Percentiles rank a stretch among this genome's conserved stretches.
Conservation (phyloP, 192 early-diverging fungal species). For the Coemansia sp. region DNA sequence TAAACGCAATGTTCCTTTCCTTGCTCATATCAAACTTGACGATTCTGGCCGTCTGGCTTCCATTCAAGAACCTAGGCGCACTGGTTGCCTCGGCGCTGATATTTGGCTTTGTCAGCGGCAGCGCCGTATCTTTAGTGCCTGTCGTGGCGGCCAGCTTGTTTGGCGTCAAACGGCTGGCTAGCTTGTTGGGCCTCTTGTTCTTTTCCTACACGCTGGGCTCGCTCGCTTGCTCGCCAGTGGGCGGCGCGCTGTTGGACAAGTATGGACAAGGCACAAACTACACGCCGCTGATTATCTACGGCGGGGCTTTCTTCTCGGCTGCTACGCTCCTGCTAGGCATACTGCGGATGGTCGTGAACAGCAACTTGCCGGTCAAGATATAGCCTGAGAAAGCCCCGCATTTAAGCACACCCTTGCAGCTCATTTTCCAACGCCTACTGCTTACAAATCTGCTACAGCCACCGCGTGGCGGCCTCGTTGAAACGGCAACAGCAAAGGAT, state of each 20-base stretch:
- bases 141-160: slow-evolving; percentile 23
- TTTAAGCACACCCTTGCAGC: background rate
- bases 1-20: slow-evolving; percentile 16
- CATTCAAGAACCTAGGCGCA: slow-evolving; percentile 13
- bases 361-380: background rate
- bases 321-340: slow-evolving; percentile 7
- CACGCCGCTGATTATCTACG: slow-evolving; percentile 23
- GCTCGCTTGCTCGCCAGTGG: slow-evolving; percentile 22
- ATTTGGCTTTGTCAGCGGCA: slow-evolving; percentile 29
- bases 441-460: background rate
- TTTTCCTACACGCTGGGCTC: slow-evolving; percentile 19
- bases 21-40: slow-evolving; percentile 4
- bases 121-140: slow-evolving; percentile 26
- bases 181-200: slow-evolving; percentile 27
- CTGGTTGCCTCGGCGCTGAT: slow-evolving; percentile 17
- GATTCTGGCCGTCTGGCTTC: slow-evolving; percentile 35
- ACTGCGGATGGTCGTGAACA: slow-evolving; percentile 14
- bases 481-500: background rate
- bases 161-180: slow-evolving; percentile 26
- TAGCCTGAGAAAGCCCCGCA: background rate
- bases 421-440: background rate
- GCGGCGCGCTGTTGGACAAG: slow-evolving; percentile 23
- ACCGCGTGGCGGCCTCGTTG: background rate
- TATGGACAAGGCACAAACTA: slow-evolving; percentile 30
- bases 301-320: slow-evolving; percentile 17